phyloP scores from a whole-genome alignment of 192 early-diverging fungal species.

The Coemansia reversa region DNA sequence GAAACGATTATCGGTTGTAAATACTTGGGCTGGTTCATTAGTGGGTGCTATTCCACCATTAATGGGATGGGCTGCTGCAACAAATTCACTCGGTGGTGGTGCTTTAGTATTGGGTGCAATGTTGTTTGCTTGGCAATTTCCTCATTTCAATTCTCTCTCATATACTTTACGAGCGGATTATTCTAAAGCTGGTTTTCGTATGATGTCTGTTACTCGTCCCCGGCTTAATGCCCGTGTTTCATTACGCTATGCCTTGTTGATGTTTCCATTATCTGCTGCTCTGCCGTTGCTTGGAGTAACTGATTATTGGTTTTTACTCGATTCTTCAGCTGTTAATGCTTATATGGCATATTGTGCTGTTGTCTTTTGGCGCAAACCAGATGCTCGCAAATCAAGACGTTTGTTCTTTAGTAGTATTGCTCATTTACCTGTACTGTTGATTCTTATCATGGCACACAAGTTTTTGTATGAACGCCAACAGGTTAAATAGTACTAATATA shows the following conservation, averaged over 20 bases:
- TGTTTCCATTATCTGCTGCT: conserved; percentile 66
- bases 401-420: conserved; percentile 90
- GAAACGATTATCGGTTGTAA: conserved; percentile 91
- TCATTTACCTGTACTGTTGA: conserved; percentile 83
- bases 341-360: conserved; percentile 69
- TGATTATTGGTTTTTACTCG: conserved; percentile 70
- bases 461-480: conserved; percentile 26
- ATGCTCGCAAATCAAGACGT: conserved; percentile 79
- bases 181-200: conserved; percentile 93
- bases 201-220: conserved; percentile 90
- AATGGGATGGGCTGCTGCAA: conserved; percentile 95
- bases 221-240: conserved; percentile 85
- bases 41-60: conserved; percentile 98
- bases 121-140: conserved; percentile 98
- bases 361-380: conserved; percentile 75
- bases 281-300: conserved; percentile 72
- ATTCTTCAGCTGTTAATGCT: conserved; percentile 76
- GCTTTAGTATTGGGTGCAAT: conserved; percentile 78
- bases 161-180: conserved; percentile 94
- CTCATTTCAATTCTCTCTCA: conserved; percentile 93
- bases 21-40: conserved; percentile 93
- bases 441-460: conserved; percentile 90
- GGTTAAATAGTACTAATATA: no score
- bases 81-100: conserved; percentile 69
- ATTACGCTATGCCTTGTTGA: conserved; percentile 73